phyloP scores from a whole-genome alignment of 257 asterid genomes.

The Solanum rostratum region DNA sequence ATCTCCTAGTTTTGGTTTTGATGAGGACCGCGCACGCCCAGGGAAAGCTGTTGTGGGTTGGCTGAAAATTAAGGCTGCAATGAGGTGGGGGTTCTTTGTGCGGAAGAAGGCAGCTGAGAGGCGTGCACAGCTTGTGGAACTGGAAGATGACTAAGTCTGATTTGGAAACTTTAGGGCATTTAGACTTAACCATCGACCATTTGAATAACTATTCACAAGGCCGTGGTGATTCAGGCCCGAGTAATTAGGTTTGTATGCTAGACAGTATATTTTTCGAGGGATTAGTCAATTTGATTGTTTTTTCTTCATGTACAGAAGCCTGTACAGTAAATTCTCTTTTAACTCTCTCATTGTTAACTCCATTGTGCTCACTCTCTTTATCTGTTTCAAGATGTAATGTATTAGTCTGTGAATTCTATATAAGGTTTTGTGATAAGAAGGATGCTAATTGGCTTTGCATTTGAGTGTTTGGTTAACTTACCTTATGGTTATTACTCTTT shows the following conservation, averaged over 20 bases:
- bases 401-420: neutral
- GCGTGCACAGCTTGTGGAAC: conserved; percentile 82
- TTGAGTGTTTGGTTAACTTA: neutral
- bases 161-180: neutral
- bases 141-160: conserved; percentile 57
- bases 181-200: neutral
- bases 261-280: neutral
- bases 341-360: conserved; percentile 2
- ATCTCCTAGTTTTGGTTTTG: conserved; percentile 40
- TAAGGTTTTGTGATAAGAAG: neutral
- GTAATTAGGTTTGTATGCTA: neutral
- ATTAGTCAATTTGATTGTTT: neutral
- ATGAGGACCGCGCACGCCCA: conserved; percentile 52
- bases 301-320: conserved; percentile 20
- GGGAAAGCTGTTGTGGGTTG: conserved; percentile 95
- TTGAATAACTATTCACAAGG: neutral
- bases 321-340: conserved; percentile 25
- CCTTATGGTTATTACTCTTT: neutral
- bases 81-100: conserved; percentile 97
- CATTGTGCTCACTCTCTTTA: no score
- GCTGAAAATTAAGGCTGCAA: conserved; percentile 95
- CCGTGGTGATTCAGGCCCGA: neutral
- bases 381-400: no score
- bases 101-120: conserved; percentile 98
- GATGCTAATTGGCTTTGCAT: neutral